phyloP scores from a whole-genome alignment of 139 green algal species.

The Diplosphaera chodatii region DNA sequence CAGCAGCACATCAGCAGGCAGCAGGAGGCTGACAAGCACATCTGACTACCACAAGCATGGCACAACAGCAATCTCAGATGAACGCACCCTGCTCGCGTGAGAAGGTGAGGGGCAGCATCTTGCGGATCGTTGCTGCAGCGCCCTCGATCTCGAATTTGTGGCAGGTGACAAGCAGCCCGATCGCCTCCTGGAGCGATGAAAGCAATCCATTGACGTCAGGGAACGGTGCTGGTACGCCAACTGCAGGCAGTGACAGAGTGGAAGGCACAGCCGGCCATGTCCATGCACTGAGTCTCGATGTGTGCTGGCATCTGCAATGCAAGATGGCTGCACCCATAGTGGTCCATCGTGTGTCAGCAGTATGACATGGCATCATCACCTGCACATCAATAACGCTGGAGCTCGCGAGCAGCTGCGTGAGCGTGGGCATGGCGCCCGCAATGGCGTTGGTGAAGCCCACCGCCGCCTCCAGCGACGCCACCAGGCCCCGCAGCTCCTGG shows the following conservation, averaged over 20 bases:
- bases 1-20: too few relatives aligned
- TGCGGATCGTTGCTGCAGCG: conserved; percentile 34
- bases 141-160: conserved; percentile 52
- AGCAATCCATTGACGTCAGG: too few relatives aligned
- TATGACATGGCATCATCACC: neutral
- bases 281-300: too few relatives aligned
- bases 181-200: conserved; percentile 47
- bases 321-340: too few relatives aligned
- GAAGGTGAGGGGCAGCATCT: conserved; percentile 84
- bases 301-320: too few relatives aligned
- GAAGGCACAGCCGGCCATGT: too few relatives aligned
- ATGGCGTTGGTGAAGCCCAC: conserved; percentile 50
- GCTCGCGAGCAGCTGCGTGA: conserved; percentile 64
- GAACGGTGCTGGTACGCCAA: too few relatives aligned
- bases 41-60: too few relatives aligned
- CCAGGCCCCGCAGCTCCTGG: conserved; percentile 42
- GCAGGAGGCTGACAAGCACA: too few relatives aligned
- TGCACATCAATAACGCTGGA: conserved; percentile 47
- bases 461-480: conserved; percentile 64
- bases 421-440: conserved; percentile 26
- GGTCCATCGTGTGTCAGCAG: too few relatives aligned
- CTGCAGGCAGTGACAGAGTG: too few relatives aligned
- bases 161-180: conserved; percentile 64
- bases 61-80: too few relatives aligned
- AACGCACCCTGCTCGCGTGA: conserved; percentile 57